Evolutionary conservation across 176 grass and related monocot species (phyloP).

Genomic region (Echinochloa phyllopogon): DNA sequence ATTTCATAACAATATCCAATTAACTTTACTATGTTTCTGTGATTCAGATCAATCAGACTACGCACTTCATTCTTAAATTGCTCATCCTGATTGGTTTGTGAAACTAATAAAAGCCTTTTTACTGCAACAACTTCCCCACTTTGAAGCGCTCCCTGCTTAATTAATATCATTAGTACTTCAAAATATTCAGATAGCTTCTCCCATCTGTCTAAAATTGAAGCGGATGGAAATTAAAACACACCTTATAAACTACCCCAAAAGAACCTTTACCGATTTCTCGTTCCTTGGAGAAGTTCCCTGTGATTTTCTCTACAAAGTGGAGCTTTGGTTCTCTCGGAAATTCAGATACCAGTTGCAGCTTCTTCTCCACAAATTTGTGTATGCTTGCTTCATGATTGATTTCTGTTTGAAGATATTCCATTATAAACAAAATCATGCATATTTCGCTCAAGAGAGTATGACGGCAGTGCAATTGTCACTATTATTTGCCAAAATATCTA

Average conservation of each 20-base stretch:
- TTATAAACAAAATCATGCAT: neutral
- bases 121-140: slow-evolving; percentile 19
- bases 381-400: neutral
- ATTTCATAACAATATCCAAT: slow-evolving; percentile 38
- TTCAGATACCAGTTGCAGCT: neutral
- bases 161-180: neutral
- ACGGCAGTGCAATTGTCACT: neutral
- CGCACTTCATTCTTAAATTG: slow-evolving; percentile 21
- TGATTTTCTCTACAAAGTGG: neutral
- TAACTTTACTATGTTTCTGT: slow-evolving; percentile 32
- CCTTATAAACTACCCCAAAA: slow-evolving; percentile 48
- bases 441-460: neutral
- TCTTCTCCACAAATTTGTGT: neutral
- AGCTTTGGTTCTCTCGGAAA: neutral
- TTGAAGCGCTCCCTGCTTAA: slow-evolving; percentile 27
- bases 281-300: neutral
- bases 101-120: slow-evolving; percentile 17
- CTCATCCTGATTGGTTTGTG: neutral
- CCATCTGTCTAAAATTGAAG: neutral
- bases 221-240: neutral
- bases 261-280: slow-evolving; percentile 7
- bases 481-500: neutral
- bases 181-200: neutral
- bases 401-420: neutral
- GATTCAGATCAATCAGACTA: slow-evolving; percentile 21